These are phyloP conservation scores for Ogataea neopini DNA, from an alignment of 805 yeast genomes.

Conservation along the genomic window DNA sequence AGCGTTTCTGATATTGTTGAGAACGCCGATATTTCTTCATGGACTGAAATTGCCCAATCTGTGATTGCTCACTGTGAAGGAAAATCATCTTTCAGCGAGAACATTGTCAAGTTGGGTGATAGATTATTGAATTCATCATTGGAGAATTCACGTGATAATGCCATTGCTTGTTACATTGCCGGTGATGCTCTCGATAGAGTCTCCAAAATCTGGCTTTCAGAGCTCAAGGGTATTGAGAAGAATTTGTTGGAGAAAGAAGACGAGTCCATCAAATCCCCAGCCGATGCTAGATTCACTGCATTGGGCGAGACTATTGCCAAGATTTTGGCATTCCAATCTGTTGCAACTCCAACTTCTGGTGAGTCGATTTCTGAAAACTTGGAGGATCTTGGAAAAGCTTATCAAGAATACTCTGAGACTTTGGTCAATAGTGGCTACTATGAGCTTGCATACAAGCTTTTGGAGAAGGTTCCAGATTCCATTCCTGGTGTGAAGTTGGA, in stretches of 20 bases:
- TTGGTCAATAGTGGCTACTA: constrained; percentile 83
- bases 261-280: constrained; percentile 54
- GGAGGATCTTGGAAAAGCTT: constrained; percentile 55
- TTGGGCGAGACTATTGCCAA: constrained; percentile 82
- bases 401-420: constrained; percentile 78
- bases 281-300: constrained; percentile 82
- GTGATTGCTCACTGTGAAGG: constrained; percentile 57
- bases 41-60: constrained; percentile 81
- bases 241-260: constrained; percentile 47
- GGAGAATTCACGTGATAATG: constrained; percentile 59
- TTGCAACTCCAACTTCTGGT: constrained; percentile 37
- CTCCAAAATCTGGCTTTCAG: constrained; percentile 81
- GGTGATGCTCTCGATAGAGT: constrained; percentile 81
- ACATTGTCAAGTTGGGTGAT: constrained; percentile 73
- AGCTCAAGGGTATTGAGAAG: constrained; percentile 47
- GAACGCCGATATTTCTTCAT: constrained; percentile 73
- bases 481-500: constrained; percentile 70
- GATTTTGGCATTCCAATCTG: constrained; percentile 69
- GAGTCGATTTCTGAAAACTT: constrained; percentile 45
- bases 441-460: constrained; percentile 72
- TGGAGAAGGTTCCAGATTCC: constrained; percentile 70
- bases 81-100: constrained; percentile 48
- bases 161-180: constrained; percentile 74
- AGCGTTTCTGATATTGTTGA: constrained; percentile 67
- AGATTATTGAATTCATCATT: constrained; percentile 53